Evolutionary conservation across 78 protist genomes (phyloP).

Genomic region (Emiliania huxleyi): DNA sequence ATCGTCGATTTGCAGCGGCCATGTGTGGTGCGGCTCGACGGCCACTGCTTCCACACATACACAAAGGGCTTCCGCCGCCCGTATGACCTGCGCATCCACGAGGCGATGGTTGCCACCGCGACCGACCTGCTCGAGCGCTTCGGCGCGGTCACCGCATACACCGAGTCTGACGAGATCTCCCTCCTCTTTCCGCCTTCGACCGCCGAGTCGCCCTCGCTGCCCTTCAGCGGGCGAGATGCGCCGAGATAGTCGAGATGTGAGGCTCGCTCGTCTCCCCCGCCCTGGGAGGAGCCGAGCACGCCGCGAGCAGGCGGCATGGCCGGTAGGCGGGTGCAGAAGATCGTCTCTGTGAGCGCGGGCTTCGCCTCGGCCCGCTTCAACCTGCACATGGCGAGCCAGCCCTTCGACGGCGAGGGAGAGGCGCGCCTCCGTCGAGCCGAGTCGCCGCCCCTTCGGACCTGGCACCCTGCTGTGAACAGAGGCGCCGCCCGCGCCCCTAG

Average conservation of each 20-base stretch:
- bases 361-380: slow-evolving; percentile 6
- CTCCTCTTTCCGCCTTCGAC: not conserved
- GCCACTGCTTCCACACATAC: not conserved
- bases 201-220: not conserved
- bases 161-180: slow-evolving; percentile 22
- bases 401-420: not conserved
- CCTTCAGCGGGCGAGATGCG: slow-evolving; percentile 18
- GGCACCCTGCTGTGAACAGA: too few species aligned
- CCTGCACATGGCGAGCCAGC: not conserved
- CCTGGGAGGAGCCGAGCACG: too few species aligned
- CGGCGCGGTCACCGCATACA: not conserved
- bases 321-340: slow-evolving; percentile 13
- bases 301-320: too few species aligned
- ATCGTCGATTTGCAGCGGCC: not conserved
- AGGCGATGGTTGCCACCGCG: not conserved
- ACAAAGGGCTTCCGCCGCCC: not conserved
- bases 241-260: too few species aligned
- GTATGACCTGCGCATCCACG: not conserved
- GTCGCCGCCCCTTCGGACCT: too few species aligned
- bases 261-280: too few species aligned
- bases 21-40: not conserved
- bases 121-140: not conserved
- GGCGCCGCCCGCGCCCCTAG: not conserved
- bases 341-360: not conserved
- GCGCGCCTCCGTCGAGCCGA: not conserved